Base-by-base conservation (phyloP, 257 asterid genomes). In the Gentiana macrophylla region DNA sequence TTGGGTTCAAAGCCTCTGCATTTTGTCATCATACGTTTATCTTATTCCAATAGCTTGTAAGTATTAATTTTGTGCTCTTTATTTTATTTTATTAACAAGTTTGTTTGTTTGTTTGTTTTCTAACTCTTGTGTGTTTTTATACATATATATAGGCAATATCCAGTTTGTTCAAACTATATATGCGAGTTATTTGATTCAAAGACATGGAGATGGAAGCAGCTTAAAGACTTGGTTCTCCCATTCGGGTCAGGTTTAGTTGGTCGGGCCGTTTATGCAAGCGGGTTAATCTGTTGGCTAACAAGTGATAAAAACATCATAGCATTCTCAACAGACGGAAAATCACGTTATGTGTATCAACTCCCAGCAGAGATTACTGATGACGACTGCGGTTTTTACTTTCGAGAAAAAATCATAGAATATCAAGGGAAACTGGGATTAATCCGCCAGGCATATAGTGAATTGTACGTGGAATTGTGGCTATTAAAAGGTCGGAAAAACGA, bases 161-260 rank as follows among this genome's bases (percentile, higher is more conserved):
- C 24, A 24, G 24, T 24, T 1, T 24, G 34, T 2, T 50, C 12
- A 13, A 15, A 57, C 35, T 56, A 12, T 45, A 12, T 60, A 1
- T 37, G 43, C 33, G 62, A 68, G 12, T 33, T 68, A 2, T 68
- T 68, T 47, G 69, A 68, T 52, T 68, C 69, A 10, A 11, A 32
- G 12, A 45, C 3, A 9, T 62, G 74, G 74, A n/a, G 41, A 1
- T 68, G 69, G 74, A 51, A 49, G n/a, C 36, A 36, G 47, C 33
- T 1, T 12, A 50, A 62, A 6, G 62, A 52, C 43, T 1, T 62
- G 3, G 5, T 50, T 4, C 37, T 68, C 8, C 43, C 60, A 11
- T 2, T 3, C 2, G 33, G 12, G 0, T 24, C 12, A 32, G 0
- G 3, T 13, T 37, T 61, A 32, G 52, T 8, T 4, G 12, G 0